phyloP scores from a whole-genome alignment of 2,329 filamentous ascomycete genomes.

The Ambrosiella cleistominuta region DNA sequence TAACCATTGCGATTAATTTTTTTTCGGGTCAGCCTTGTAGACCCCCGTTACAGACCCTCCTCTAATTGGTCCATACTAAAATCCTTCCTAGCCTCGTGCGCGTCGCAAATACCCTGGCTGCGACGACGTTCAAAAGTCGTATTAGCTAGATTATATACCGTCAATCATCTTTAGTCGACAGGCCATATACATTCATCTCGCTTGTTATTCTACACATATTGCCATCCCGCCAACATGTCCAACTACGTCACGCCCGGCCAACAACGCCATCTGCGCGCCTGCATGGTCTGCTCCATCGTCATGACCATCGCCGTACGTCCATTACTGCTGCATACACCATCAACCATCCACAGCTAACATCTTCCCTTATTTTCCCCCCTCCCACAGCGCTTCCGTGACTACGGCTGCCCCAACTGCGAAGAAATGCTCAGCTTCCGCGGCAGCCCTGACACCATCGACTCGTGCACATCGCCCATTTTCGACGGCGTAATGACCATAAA shows the following conservation, averaged over 20 bases:
- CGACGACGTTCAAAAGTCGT: too few species aligned
- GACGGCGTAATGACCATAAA: conserved; percentile 78
- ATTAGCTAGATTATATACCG: too few species aligned
- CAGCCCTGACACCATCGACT: conserved; percentile 64
- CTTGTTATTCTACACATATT: background rate
- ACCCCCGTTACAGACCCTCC: background rate
- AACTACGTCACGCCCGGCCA: conserved; percentile 53
- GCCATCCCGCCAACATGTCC: conserved; percentile 6
- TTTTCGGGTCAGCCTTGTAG: conserved; percentile 7
- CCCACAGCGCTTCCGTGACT: conserved; percentile 60
- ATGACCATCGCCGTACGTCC: conserved; percentile 54
- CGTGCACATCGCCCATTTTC: conserved; percentile 91
- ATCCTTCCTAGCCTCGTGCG: background rate
- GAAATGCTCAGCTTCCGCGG: conserved; percentile 70
- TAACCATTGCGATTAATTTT: too few species aligned
- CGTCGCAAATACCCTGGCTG: background rate
- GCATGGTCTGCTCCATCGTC: conserved; percentile 96
- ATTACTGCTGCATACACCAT: conserved; percentile 7
- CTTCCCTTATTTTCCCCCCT: background rate
- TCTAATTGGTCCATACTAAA: background rate
- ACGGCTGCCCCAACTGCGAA: conserved; percentile 95
- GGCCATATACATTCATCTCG: background rate
- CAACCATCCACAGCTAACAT: background rate
- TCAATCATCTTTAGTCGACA: background rate
- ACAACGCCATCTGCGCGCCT: conserved; percentile 78